Conservation (phyloP, 2,329 filamentous ascomycete species). For the Pseudocercospora fuligena region DNA sequence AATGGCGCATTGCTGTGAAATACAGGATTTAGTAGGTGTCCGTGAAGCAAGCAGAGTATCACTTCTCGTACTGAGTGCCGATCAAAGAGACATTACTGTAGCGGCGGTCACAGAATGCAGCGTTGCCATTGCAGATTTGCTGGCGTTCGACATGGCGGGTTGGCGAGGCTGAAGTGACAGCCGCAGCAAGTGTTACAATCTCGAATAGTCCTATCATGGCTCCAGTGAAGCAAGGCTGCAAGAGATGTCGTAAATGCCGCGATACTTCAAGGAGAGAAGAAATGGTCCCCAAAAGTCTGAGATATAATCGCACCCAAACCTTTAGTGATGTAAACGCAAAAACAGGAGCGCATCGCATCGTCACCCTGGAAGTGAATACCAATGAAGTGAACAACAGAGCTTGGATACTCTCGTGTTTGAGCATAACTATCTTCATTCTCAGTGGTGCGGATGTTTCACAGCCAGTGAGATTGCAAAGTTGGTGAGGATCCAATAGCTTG, state of each 20-base stretch:
- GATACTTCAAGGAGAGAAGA: not conserved
- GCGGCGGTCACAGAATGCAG: conserved; percentile 58
- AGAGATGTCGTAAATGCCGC: not conserved
- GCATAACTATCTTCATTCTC: not conserved
- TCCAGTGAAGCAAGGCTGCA: not conserved
- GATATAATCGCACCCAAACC: not conserved
- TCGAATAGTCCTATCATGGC: not conserved
- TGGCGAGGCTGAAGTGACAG: not conserved
- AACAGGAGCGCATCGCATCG: not conserved
- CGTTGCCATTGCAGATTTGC: conserved; percentile 60
- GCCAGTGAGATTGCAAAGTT: not conserved
- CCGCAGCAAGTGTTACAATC: not conserved
- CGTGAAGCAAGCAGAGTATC: conserved; percentile 54
- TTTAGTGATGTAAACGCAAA: not conserved
- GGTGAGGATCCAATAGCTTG: not conserved
- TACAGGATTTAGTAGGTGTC: conserved; percentile 51
- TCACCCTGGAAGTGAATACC: not conserved
- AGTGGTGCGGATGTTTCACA: not conserved
- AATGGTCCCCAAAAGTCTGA: not conserved
- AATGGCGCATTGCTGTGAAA: conserved; percentile 62
- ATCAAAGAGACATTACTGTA: conserved; percentile 66
- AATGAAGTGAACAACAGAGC: not conserved
- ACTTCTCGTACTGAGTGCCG: conserved; percentile 64
- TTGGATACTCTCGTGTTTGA: not conserved
- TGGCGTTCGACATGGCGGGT: conserved; percentile 5